phyloP scores from a whole-genome alignment of 495 filamentous ascomycete species.

The Tricharina praecox region DNA sequence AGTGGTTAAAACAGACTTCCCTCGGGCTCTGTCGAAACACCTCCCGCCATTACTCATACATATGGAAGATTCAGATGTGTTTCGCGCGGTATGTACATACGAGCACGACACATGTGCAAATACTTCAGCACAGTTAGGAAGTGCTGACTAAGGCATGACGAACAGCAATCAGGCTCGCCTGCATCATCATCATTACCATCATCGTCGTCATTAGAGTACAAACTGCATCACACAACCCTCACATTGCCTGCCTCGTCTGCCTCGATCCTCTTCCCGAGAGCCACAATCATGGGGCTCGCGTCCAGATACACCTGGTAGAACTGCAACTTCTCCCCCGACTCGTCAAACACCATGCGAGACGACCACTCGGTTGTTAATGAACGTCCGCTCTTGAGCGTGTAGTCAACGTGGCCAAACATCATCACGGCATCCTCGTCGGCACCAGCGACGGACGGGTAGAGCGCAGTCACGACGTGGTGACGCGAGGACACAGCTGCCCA shows the following conservation, averaged over 20 bases:
- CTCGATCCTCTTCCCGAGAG: slow-evolving; percentile 4
- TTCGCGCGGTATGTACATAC: too few relatives aligned
- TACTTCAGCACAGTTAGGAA: too few relatives aligned
- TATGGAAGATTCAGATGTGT: too few relatives aligned
- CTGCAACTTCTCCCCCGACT: slow-evolving; percentile 1
- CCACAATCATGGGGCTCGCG: slow-evolving; percentile 6
- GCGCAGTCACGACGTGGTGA: slow-evolving; percentile 2
- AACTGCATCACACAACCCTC: slow-evolving; percentile 1
- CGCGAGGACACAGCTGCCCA: slow-evolving; percentile 5
- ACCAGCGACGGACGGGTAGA: neutral
- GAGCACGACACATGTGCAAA: too few relatives aligned
- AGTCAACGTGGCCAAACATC: slow-evolving; percentile 4
- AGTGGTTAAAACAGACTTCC: too few relatives aligned
- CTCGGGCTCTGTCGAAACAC: too few relatives aligned
- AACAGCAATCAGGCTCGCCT: too few relatives aligned
- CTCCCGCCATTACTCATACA: too few relatives aligned
- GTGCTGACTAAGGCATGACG: too few relatives aligned
- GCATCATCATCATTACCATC: too few relatives aligned
- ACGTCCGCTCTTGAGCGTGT: slow-evolving; percentile 4
- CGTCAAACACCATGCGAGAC: slow-evolving; percentile 6
- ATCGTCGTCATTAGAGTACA: too few relatives aligned
- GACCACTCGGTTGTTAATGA: slow-evolving; percentile 2
- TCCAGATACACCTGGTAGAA: slow-evolving; percentile 9
- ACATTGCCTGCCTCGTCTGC: neutral
- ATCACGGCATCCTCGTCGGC: neutral